Evolutionary conservation across 352 stramenopile species (phyloP).

Genomic region (Globisporangium nodosum): DNA sequence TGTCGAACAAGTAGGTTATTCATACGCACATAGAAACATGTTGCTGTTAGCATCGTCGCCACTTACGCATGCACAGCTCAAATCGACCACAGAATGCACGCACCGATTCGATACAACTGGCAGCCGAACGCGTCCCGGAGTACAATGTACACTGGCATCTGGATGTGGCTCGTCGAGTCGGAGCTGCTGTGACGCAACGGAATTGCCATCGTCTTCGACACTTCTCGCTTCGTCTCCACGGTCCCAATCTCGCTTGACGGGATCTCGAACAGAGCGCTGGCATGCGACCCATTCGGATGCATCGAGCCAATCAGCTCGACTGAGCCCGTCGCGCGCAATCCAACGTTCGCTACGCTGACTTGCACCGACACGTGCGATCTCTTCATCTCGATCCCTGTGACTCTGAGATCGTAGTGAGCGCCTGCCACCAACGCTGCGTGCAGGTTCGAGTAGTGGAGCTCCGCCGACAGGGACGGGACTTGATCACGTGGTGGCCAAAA

Average conservation of each 20-base stretch:
- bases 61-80: not conserved
- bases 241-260: constrained; percentile 14
- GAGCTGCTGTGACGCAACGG: constrained; percentile 1
- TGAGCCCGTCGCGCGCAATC: constrained; percentile 20
- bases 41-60: not conserved
- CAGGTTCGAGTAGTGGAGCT: constrained; percentile 77
- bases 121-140: constrained; percentile 45
- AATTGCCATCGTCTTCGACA: constrained; percentile 7
- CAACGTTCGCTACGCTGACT: constrained; percentile 30
- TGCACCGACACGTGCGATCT: constrained; percentile 20
- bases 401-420: constrained; percentile 41
- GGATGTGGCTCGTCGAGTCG: not conserved
- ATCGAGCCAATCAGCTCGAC: constrained; percentile 33
- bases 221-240: constrained; percentile 6
- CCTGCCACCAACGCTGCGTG: constrained; percentile 44
- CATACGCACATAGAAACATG: not conserved
- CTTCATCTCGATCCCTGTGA: constrained; percentile 17
- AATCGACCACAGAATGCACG: constrained; percentile 8
- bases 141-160: constrained; percentile 34
- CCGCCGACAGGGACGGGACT: constrained; percentile 48
- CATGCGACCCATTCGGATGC: constrained; percentile 25
- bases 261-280: constrained; percentile 22
- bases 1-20: constrained; percentile 1
- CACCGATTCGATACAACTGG: constrained; percentile 56
- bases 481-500: constrained; percentile 65